phyloP scores from a whole-genome alignment of 441 rosid genomes.

The Adansonia madagascariensis region DNA sequence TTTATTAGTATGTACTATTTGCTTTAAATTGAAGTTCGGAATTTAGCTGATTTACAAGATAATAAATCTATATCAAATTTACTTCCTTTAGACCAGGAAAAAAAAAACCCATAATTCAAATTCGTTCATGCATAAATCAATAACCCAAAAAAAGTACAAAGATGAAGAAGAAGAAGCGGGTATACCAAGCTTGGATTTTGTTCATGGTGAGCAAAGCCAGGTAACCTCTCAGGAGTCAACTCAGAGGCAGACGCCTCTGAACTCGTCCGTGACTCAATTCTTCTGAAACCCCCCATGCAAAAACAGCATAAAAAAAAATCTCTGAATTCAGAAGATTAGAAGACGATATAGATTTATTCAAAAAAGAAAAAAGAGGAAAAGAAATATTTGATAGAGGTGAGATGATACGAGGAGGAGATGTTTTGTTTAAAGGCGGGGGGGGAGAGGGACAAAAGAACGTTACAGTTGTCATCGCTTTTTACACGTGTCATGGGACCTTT shows the following conservation, averaged over 20 bases:
- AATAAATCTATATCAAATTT: background rate
- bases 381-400: background rate
- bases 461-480: slow-evolving; percentile 59
- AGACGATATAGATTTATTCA: background rate
- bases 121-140: slow-evolving; percentile 13
- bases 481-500: slow-evolving; percentile 46
- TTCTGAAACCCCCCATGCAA: slow-evolving; percentile 34
- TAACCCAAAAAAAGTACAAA: background rate
- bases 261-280: slow-evolving; percentile 29
- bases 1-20: background rate
- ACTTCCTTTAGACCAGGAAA: background rate
- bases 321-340: background rate
- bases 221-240: slow-evolving; percentile 21
- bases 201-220: slow-evolving; percentile 29
- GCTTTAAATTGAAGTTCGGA: background rate
- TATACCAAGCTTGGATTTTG: slow-evolving; percentile 20
- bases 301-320: background rate
- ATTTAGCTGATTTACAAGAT: background rate
- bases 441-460: slow-evolving; percentile 34
- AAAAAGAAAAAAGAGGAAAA: background rate
- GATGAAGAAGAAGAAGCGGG: background rate
- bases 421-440: background rate
- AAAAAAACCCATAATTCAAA: background rate
- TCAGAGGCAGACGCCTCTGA: slow-evolving; percentile 34
- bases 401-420: background rate